Evolutionary conservation across 1,284 basidiomycete species (phyloP), one percentile per base, ranked within the genome.

Genomic region (Cutaneotrichosporon curvatum): DNA sequence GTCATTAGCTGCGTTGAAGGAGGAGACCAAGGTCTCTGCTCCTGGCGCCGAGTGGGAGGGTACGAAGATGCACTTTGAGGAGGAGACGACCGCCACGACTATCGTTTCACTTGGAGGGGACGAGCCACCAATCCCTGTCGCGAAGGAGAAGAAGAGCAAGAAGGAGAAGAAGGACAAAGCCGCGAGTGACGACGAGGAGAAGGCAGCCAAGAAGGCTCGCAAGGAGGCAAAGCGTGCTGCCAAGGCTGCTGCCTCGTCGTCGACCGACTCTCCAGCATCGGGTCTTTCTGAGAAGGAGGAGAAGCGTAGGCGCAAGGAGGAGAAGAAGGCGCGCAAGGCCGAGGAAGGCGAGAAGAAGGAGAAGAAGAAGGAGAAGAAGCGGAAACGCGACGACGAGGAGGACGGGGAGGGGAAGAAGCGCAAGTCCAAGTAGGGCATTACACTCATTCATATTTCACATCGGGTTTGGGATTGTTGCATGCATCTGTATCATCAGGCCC

Each of bases 21-120:
- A 63, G 43, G 51, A 55, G 40, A 37, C 41, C 18, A 59, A 57
- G 46, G 56, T 58, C 18, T 48, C 45, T 3, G 43, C 63, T 16
- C 63, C 59, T 11, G 63, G 63, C 14, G 56, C 56, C 11, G 58
- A 41, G 4, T 68, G 61, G 62, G 63, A 66, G 51, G 67, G 67
- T 2, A 56, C 47, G 36, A 61, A 61, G 51, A 51, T 60, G 55
- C 42, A 40, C 19, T 69, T 69, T 37, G 50, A 52, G n/a, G 59
- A 60, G 48, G 50, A 36, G 4, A 21, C 44, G 30, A 37, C 40
- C 12, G 15, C 34, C 11, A 18, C 38, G 7, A 30, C 11, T 16
- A 18, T 23, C 12, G 41, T 34, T 20, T 28, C 25, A 28, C 25
- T 28, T 28, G 25, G 22, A 36, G 33, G 23, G 12, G 22, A 28